Evolutionary conservation across 2,329 filamentous ascomycete genomes (phyloP), one percentile per base, ranked within the genome.

Genomic region (Trichoderma sp.): DNA sequence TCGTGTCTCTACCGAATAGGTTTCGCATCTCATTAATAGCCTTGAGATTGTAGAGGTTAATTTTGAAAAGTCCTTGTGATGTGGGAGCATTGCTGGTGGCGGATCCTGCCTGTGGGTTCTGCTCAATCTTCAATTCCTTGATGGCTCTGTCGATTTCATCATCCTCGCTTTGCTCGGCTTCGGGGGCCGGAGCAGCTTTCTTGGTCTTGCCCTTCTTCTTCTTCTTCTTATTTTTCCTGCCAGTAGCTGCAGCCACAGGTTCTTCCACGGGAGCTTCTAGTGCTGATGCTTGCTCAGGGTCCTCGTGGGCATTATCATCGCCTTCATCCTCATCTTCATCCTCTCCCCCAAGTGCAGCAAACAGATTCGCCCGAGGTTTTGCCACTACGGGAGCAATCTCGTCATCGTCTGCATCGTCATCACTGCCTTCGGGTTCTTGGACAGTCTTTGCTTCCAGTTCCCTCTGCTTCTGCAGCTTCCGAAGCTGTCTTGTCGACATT

Each of bases 11-110:
- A 7, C 87, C 90, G 82, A 89, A 91, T 3, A 91, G 83, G 35
- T 85, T 86, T 68, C 89, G 93, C 95, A 99, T 98, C 85, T 99
- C 97, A 80, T 98, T 97, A 45, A 93, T 88, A 8, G 94, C 94
- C 81, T 96, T 95, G 12, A 99, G 89, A 79, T 95, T 91, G 78
- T 93, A 90, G 0, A 92, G 90, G 79, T 89, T 89, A 79, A 90
- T 86, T 35, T 84, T 82, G 2, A 91, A 82, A 4, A 90, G 84
- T 35, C 84, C 80, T 75, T 85, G 85, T 59, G 85, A 81, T 14
- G 83, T 79, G 14, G 81, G 71, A 24, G 74, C 66, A 33, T 76
- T 59, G 18, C 77, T 75, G 64, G 41, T 31, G 4, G 71, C 27
- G 5, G 76, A 66, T 16, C 75, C 68, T 41, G 77, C 31, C 14